Evolutionary conservation across 2,329 filamentous ascomycete species (phyloP).

Genomic region (Nectriaceae sp.): DNA sequence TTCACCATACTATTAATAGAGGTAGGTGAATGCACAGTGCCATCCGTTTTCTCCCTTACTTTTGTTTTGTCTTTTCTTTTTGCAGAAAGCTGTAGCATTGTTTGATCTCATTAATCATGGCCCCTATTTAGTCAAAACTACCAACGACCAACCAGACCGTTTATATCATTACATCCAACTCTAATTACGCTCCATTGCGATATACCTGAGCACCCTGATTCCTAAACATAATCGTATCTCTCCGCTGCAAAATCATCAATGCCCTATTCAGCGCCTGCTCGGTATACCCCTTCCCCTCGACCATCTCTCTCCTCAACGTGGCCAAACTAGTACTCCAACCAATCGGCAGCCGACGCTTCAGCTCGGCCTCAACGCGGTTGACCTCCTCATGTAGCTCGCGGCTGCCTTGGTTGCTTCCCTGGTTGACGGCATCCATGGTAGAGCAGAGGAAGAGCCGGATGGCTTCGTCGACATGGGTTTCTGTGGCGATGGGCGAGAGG

Average conservation of each 20-base stretch:
- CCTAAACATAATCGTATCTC: conserved; percentile 83
- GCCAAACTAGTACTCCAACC: conserved; percentile 93
- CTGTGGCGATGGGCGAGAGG: conserved; percentile 82
- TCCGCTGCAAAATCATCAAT: conserved; percentile 80
- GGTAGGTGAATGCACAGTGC: too few species aligned
- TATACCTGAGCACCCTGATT: conserved; percentile 77
- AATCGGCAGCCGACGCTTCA: conserved; percentile 84
- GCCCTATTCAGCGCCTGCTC: conserved; percentile 85
- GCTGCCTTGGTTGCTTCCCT: conserved; percentile 80
- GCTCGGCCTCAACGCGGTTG: conserved; percentile 81
- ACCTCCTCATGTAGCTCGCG: conserved; percentile 92
- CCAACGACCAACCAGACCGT: conserved; percentile 7
- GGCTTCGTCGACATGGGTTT: conserved; percentile 93
- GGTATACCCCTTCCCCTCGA: conserved; percentile 85
- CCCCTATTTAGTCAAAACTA: conserved; percentile 12
- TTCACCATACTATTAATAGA: too few species aligned
- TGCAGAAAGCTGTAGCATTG: neutral
- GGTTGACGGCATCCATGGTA: conserved; percentile 96
- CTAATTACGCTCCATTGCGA: conserved; percentile 63
- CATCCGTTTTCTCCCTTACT: neutral
- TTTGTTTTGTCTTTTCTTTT: neutral
- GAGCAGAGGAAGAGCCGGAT: conserved; percentile 95
- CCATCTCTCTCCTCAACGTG: conserved; percentile 85
- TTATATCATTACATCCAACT: conserved; percentile 14
- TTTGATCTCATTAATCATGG: conserved; percentile 24